Evolutionary conservation across 306 rosid genomes (phyloP).

Genomic region (Mimosa pudica): DNA sequence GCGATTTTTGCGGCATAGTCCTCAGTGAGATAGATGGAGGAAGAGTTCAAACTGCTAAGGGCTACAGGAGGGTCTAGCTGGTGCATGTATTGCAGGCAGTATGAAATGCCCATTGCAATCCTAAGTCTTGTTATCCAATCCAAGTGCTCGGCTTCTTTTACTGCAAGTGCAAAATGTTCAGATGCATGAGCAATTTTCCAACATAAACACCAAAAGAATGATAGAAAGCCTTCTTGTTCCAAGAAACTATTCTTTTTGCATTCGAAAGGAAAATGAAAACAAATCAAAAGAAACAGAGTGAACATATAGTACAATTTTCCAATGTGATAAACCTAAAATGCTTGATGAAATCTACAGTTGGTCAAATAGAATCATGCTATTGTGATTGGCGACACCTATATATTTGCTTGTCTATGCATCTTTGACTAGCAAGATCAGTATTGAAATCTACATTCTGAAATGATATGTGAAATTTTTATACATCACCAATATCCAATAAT

Average conservation of each 20-base stretch:
- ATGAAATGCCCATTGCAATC: conserved; percentile 79
- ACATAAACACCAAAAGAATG: conserved; percentile 19
- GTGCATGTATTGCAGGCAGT: conserved; percentile 86
- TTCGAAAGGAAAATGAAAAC: conserved; percentile 2
- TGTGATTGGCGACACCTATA: neutral
- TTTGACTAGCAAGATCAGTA: neutral
- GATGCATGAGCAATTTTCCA: conserved; percentile 39
- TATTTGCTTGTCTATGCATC: neutral
- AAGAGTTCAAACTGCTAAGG: conserved; percentile 64
- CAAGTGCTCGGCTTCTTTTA: conserved; percentile 90
- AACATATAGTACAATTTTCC: neutral
- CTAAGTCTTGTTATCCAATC: conserved; percentile 88
- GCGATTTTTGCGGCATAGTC: conserved; percentile 85
- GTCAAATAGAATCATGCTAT: neutral
- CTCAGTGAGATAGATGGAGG: conserved; percentile 67
- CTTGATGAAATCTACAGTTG: neutral
- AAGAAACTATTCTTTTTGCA: conserved; percentile 10
- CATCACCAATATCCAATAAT: neutral
- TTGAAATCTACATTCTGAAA: neutral
- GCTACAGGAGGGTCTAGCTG: conserved; percentile 63
- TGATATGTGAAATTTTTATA: neutral
- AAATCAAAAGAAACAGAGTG: neutral
- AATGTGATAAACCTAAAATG: neutral
- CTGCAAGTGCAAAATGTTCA: conserved; percentile 51
- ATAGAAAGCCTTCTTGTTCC: neutral